Evolutionary conservation across 2,329 filamentous ascomycete genomes (phyloP).

Genomic region (Septoria petroselini): DNA sequence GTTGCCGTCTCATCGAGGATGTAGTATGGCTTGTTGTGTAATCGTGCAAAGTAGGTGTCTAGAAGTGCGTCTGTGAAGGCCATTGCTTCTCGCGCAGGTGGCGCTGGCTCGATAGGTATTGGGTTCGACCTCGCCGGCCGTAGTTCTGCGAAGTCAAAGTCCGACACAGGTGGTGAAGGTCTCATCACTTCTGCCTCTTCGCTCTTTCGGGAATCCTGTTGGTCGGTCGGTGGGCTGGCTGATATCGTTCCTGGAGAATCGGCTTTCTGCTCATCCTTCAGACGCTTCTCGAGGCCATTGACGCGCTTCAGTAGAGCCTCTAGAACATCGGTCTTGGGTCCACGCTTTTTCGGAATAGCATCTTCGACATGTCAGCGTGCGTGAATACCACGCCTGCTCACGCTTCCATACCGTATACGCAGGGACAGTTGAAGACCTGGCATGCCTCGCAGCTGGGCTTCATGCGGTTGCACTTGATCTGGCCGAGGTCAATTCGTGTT

Average conservation of each 20-base stretch:
- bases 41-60: conserved; percentile 73
- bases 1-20: conserved; percentile 75
- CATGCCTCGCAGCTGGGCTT: conserved; percentile 84
- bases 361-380: conserved; percentile 50
- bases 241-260: conserved; percentile 35
- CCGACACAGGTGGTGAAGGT: conserved; percentile 5
- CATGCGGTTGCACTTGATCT: conserved; percentile 91
- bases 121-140: conserved; percentile 8
- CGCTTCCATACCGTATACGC: conserved; percentile 67
- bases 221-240: conserved; percentile 11
- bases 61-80: conserved; percentile 42
- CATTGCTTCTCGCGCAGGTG: conserved; percentile 17
- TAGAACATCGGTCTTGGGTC: conserved; percentile 84
- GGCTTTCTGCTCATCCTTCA: conserved; percentile 58
- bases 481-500: conserved; percentile 2
- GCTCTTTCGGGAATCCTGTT: conserved; percentile 4
- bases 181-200: conserved; percentile 9
- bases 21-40: conserved; percentile 79
- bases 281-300: conserved; percentile 75
- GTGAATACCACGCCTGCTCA: neutral
- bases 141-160: conserved; percentile 12
- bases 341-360: conserved; percentile 83
- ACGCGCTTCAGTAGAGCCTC: conserved; percentile 81
- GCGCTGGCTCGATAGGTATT: conserved; percentile 14
- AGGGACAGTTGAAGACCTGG: conserved; percentile 82